phyloP scores from a whole-genome alignment of 805 yeast species.

The Zygosaccharomyces lentus region DNA sequence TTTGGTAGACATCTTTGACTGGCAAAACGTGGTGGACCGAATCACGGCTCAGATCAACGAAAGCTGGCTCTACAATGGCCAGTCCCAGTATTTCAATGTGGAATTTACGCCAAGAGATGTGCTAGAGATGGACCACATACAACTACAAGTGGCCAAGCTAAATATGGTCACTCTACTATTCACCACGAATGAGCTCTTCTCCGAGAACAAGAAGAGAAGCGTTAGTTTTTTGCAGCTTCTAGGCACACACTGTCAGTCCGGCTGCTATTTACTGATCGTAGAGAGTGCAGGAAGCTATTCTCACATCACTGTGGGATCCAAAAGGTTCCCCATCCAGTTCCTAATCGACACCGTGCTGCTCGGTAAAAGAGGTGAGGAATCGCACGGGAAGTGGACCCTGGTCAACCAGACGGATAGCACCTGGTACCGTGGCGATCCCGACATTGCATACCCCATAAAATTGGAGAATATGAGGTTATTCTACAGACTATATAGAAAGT shows the following conservation, averaged over 20 bases:
- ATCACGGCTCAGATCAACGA: conserved; percentile 42
- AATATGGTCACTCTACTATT: conserved; percentile 68
- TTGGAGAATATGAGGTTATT: conserved; percentile 87
- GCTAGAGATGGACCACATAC: conserved; percentile 28
- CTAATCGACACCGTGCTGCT: conserved; percentile 67
- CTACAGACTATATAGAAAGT: conserved; percentile 65
- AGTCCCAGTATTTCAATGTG: conserved; percentile 32
- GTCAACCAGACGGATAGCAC: conserved; percentile 65
- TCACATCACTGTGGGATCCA: conserved; percentile 68
- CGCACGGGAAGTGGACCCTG: conserved; percentile 61
- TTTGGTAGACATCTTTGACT: conserved; percentile 74
- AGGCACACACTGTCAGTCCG: conserved; percentile 47
- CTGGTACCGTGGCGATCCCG: conserved; percentile 66
- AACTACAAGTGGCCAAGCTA: conserved; percentile 27
- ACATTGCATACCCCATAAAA: conserved; percentile 58
- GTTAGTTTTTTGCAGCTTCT: conserved; percentile 54
- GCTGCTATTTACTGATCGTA: conserved; percentile 60
- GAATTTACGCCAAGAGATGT: conserved; percentile 38
- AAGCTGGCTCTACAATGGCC: conserved; percentile 50
- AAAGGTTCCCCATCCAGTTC: conserved; percentile 77
- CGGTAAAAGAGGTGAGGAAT: conserved; percentile 43
- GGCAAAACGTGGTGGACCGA: conserved; percentile 52
- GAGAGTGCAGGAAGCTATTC: conserved; percentile 93
- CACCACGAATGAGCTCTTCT: conserved; percentile 83
- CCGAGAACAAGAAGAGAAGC: conserved; percentile 59